These are phyloP conservation scores for Pseudogymnoascus sp. DNA, from an alignment of 2,329 filamentous ascomycete genomes.

Conservation along the genomic window DNA sequence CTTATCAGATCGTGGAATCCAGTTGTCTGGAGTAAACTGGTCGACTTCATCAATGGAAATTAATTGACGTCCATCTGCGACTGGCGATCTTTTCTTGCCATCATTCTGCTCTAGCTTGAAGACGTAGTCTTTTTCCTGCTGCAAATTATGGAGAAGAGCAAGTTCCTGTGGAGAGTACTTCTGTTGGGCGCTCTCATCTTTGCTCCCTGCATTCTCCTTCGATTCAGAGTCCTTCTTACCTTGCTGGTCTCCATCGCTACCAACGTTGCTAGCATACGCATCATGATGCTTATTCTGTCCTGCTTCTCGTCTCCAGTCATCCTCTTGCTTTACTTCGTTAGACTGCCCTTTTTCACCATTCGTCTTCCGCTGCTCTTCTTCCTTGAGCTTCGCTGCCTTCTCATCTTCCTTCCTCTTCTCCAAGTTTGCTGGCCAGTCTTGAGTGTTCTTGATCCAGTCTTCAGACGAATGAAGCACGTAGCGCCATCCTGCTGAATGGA, in stretches of 20 bases:
- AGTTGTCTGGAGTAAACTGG: conserved; percentile 46
- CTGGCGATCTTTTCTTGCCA: conserved; percentile 33
- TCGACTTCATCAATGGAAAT: conserved; percentile 41
- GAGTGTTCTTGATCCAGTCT: conserved; percentile 40
- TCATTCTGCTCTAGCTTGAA: conserved; percentile 35
- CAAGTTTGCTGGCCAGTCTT: conserved; percentile 42
- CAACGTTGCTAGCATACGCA: conserved; percentile 14
- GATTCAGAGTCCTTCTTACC: conserved; percentile 25
- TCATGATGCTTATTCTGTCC: conserved; percentile 21
- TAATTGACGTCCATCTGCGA: conserved; percentile 25
- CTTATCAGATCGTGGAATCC: conserved; percentile 40
- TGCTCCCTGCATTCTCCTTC: conserved; percentile 15
- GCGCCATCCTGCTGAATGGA: conserved; percentile 40
- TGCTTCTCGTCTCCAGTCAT: conserved; percentile 14
- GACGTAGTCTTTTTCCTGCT: conserved; percentile 38
- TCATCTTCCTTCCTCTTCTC: conserved; percentile 31
- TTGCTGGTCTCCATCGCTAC: conserved; percentile 19
- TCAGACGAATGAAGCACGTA: conserved; percentile 43
- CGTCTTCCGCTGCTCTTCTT: conserved; percentile 20
- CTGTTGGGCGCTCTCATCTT: conserved; percentile 29
- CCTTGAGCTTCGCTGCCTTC: conserved; percentile 25
- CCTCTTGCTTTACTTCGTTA: conserved; percentile 16
- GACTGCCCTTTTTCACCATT: conserved; percentile 28
- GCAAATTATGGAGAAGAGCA: conserved; percentile 34
- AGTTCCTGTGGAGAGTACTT: conserved; percentile 37